Percentiles rank a stretch among this genome's conserved stretches.
phyloP scores from a whole-genome alignment of 345 rosid genomes.

The Eucalyptus leucophloia region DNA sequence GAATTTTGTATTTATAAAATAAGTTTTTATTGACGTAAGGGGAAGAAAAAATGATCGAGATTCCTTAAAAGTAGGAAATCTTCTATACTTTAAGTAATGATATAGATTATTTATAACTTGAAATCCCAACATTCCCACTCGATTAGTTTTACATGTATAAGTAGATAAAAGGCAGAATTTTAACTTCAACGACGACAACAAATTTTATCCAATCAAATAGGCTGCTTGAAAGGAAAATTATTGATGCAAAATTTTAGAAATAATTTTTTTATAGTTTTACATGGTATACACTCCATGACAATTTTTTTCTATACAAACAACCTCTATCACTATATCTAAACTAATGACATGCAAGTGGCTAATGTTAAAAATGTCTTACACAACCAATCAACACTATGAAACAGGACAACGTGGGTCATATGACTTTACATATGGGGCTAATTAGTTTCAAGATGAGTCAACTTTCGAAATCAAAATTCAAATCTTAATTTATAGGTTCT shows the following conservation, averaged over 20 bases:
- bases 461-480: neutral
- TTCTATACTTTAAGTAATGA: neutral
- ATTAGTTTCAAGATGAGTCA: neutral
- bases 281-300: neutral
- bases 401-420: fast-evolving
- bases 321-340: neutral
- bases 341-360: neutral
- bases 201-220: neutral
- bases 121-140: neutral
- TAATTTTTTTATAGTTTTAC: neutral
- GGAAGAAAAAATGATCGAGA: neutral
- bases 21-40: neutral
- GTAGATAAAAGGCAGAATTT: neutral
- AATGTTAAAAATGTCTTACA: neutral
- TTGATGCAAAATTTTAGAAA: neutral
- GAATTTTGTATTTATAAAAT: neutral
- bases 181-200: neutral
- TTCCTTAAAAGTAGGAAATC: neutral
- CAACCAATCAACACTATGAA: neutral
- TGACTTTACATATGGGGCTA: neutral
- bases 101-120: neutral
- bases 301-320: neutral
- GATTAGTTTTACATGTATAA: neutral
- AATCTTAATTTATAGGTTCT: fast-evolving
- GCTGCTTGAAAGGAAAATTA: neutral